Base-by-base conservation (phyloP, 768 basidiomycete genomes). In the Collybiopsis confluens region DNA sequence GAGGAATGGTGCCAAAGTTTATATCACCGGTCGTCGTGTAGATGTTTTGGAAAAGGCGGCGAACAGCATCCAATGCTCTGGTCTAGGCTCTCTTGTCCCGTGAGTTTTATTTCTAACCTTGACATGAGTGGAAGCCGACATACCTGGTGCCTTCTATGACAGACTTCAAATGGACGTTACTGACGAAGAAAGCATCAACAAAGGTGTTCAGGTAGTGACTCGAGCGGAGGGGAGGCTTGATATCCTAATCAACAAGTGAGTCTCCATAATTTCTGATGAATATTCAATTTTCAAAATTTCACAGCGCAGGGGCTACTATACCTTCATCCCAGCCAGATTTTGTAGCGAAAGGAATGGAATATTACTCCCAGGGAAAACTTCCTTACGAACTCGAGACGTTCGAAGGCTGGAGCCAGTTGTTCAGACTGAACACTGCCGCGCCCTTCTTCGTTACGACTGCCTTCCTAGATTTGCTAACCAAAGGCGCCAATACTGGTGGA, bases 381-480 rank as follows among this genome's bases (percentile, higher is more conserved):
- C 45, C 45, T 45, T 21, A 23, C 26, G 21, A 28, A 16, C 24
- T 28, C 8, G 45, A 45, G n/a, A 44, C 52, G 4, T 45, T 44
- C 35, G 52, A 27, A 15, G 41, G 26, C 16, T 54, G 52, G 52
- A 27, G n/a, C 2, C 16, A 11, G n/a, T 27, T 54, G 3, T 54
- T 54, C 15, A 18, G 30, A 20, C 26, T 35, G 10, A 54, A 54
- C 43, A 54, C 42, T 15, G 44, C 45, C 20, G 52, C 52, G 10
- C 41, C 52, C 13, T 54, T 54, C 43, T 54, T 54, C 52, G 42
- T 54, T 10, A 44, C 45, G 15, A 30, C 26, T 43, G 59, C 60
- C 16, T 61, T 73, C 24, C 37, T 60, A 35, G 52, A 46, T 4
- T 59, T 74, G 23, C 73, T 72, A 13, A 63, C 69, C 21, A 71